Conservation (phyloP, 2,329 filamentous ascomycete species). For the Simplicillium aogashimaense region DNA sequence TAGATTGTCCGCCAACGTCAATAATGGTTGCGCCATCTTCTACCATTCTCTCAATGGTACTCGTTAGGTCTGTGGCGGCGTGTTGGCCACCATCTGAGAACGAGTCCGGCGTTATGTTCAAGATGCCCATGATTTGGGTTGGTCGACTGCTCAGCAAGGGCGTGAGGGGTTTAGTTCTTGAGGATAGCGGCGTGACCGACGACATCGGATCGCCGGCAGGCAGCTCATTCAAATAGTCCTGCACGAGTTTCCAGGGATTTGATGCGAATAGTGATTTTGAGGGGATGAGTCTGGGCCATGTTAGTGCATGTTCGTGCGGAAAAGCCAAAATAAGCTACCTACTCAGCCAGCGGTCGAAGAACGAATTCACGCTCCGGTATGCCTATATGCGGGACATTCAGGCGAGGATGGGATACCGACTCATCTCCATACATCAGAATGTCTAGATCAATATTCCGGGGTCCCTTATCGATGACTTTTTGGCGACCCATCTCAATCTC, state of each 20-base stretch:
- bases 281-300: conserved; percentile 33
- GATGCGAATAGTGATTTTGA: conserved; percentile 39
- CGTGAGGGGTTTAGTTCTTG: conserved; percentile 40
- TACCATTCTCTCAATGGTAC: conserved; percentile 54
- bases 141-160: conserved; percentile 46
- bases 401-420: conserved; percentile 54
- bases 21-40: conserved; percentile 68
- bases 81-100: conserved; percentile 84
- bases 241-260: conserved; percentile 50
- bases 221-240: conserved; percentile 52
- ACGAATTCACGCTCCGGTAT: conserved; percentile 94
- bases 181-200: conserved; percentile 46
- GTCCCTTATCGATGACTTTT: conserved; percentile 86
- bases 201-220: conserved; percentile 40
- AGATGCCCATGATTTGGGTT: conserved; percentile 84
- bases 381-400: conserved; percentile 75
- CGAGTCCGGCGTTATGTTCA: conserved; percentile 92
- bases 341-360: conserved; percentile 76
- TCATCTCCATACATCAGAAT: conserved; percentile 73
- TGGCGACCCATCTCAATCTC: conserved; percentile 70
- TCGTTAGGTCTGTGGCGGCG: conserved; percentile 39
- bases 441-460: conserved; percentile 88
- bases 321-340: conserved; percentile 17
- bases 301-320: neutral
- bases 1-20: conserved; percentile 90